phyloP scores from a whole-genome alignment of 208 protist species.

The Acanthamoeba culbertsoni region DNA sequence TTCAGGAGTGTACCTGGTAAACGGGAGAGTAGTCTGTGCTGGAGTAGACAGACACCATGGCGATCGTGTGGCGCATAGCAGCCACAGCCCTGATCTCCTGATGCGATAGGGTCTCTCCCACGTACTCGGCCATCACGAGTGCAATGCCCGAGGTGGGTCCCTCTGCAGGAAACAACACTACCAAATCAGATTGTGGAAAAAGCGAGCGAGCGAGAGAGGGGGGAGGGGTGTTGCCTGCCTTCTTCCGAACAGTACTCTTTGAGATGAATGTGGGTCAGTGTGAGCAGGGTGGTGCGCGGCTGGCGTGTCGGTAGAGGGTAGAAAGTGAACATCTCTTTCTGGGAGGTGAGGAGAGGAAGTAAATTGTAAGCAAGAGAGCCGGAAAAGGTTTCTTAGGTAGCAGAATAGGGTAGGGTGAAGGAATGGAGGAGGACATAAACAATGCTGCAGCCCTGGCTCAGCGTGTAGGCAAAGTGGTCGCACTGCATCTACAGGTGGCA shows the following conservation, averaged over 20 bases:
- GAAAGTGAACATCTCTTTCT: conserved; percentile 18
- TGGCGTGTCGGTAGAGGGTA: background rate
- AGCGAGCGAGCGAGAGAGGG: too few relatives aligned
- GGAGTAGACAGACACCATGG: conserved; percentile 4
- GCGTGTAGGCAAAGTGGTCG: conserved; percentile 31
- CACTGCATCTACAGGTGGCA: background rate
- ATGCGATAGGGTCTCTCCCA: background rate
- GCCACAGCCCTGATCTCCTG: background rate
- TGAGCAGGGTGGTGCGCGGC: background rate
- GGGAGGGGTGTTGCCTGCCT: too few relatives aligned
- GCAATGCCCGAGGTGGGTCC: background rate
- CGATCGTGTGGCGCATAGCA: conserved; percentile 10
- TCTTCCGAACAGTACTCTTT: background rate
- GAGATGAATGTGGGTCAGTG: background rate
- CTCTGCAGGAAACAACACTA: background rate
- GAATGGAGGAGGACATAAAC: background rate
- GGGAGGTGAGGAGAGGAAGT: background rate
- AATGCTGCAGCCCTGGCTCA: background rate
- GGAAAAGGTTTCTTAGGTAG: background rate
- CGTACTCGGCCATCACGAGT: background rate
- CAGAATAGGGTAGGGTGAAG: background rate
- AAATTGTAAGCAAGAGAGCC: background rate
- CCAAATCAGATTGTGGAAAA: too few relatives aligned
- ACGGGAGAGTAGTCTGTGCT: background rate
- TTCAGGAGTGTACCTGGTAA: background rate